Evolutionary conservation across 148 eudicot species (phyloP), one percentile per base, ranked within the genome.

Genomic region (Nyssa sinensis): DNA sequence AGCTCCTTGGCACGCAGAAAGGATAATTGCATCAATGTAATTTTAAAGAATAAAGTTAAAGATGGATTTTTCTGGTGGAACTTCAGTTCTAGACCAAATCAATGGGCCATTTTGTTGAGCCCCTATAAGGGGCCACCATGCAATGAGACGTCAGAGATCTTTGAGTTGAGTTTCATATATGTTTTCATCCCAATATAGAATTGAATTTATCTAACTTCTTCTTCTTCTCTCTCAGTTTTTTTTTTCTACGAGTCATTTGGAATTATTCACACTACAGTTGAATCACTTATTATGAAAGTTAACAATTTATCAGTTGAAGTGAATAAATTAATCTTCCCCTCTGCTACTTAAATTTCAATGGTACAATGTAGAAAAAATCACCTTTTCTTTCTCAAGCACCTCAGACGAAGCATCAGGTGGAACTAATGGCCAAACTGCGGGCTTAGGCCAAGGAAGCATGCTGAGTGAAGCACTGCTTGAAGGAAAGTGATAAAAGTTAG

Each of bases 401-500:
- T 88, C 88, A 73, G 92, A 78, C 62, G 97, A 90, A 82, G 96
- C 91, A 86, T 89, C 92, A 60, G 92, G 78, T 63, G 98, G 98
- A 84, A 92, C 86, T 63, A 77, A 80, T 79, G 98, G 98, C 98
- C 98, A 94, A 76, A 86, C 84, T 67, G 89, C 89, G 75, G 97
- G 97, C 83, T 90, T 94, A 64, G 98, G 97, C 98, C 98, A 94
- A 23, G 98, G 97, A 44, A 92, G 85, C 92, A 92, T 88, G 85
- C 98, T 94, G 70, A 94, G 91, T 57, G 89, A 82, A 75, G 96
- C 97, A 80, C 98, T 94, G 88, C 66, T 73, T 75, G 69, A 51
- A 71, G 21, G 34, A 73, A 78, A 77, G 19, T 37, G 11, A 62
- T 75, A 19, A 24, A 34, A 62, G 25, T 27, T 55, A 33, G 34